Conservation (phyloP, 768 basidiomycete species). For the Cyathus striatus region DNA sequence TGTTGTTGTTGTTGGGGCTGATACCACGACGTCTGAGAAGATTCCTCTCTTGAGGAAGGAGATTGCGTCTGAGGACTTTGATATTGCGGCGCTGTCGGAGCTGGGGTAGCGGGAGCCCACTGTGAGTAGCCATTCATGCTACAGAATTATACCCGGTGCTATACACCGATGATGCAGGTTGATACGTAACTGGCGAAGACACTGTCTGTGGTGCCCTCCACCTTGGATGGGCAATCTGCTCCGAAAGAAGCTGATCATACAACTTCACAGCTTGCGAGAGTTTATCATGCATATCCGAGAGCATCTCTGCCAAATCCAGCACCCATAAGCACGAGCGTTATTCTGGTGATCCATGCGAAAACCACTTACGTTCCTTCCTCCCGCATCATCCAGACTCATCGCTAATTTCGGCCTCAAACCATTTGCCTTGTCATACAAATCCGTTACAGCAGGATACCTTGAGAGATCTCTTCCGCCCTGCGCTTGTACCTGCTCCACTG, state of each 20-base stretch:
- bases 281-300: conserved; percentile 94
- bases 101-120: conserved; percentile 2
- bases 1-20: conserved; percentile 11
- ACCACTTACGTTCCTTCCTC: conserved; percentile 69
- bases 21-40: conserved; percentile 11
- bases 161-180: conserved; percentile 9
- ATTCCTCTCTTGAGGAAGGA: conserved; percentile 14
- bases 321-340: too few relatives aligned
- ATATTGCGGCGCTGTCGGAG: not conserved
- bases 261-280: conserved; percentile 87
- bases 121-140: conserved; percentile 8
- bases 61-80: not conserved
- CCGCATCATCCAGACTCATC: conserved; percentile 78
- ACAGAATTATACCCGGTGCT: conserved; percentile 3
- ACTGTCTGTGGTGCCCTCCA: conserved; percentile 45
- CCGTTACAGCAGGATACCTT: conserved; percentile 78
- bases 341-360: conserved; percentile 1
- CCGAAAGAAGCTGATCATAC: conserved; percentile 84
- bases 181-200: conserved; percentile 23
- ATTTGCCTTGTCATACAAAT: conserved; percentile 81
- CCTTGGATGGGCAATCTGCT: conserved; percentile 70
- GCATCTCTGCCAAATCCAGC: conserved; percentile 74
- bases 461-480: conserved; percentile 76
- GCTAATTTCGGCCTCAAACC: conserved; percentile 77
- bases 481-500: conserved; percentile 76